Percentiles rank a stretch among this genome's conserved stretches.
phyloP scores from a whole-genome alignment of 179 eudicot genomes.

The Nepenthes alata region DNA sequence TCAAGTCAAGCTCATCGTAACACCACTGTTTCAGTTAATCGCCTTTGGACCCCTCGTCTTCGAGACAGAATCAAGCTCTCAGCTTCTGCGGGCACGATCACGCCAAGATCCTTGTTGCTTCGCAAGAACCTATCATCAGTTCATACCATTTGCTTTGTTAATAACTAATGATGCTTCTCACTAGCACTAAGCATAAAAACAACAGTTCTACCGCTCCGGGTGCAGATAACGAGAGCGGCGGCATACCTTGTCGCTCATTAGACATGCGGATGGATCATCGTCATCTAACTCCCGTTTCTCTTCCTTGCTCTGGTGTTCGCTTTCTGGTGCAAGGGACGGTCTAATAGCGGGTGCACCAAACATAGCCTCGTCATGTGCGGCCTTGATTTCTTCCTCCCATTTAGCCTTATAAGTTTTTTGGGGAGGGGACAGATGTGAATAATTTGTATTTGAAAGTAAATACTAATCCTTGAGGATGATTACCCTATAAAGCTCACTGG shows the following conservation, averaged over 20 bases:
- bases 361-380: conserved; percentile 85
- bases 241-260: conserved; percentile 59
- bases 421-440: too few relatives aligned
- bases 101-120: conserved; percentile 90
- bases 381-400: conserved; percentile 53
- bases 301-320: conserved; percentile 26
- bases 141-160: neutral
- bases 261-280: conserved; percentile 29
- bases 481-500: too few relatives aligned
- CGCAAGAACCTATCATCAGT: conserved; percentile 35
- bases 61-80: conserved; percentile 13
- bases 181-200: neutral
- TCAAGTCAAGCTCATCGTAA: too few relatives aligned
- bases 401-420: conserved; percentile 32
- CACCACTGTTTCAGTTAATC: too few relatives aligned
- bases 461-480: too few relatives aligned
- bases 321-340: conserved; percentile 26
- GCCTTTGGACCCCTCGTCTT: neutral
- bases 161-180: too few relatives aligned
- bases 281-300: conserved; percentile 13
- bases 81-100: conserved; percentile 53
- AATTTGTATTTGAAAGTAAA: neutral
- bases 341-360: conserved; percentile 58
- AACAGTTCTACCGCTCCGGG: neutral
- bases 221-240: neutral